Percentiles rank a stretch among this genome's conserved stretches.
Evolutionary conservation across 2,329 filamentous ascomycete genomes (phyloP).

Genomic region (Fusarium lyarnte): DNA sequence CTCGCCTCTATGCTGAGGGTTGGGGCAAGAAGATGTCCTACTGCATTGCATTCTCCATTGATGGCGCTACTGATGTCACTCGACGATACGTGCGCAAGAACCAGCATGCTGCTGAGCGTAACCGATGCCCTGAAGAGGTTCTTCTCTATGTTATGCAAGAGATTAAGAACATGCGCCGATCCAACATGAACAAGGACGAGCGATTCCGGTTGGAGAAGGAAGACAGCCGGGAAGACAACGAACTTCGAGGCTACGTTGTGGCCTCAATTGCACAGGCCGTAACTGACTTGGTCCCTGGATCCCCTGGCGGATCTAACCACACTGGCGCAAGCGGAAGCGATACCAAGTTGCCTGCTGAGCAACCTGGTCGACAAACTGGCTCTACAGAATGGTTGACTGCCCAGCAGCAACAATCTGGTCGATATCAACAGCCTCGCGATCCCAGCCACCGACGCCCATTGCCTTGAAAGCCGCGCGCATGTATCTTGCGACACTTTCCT

Average conservation of each 20-base stretch:
- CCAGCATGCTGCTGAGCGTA: conserved; percentile 78
- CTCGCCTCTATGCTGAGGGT: conserved; percentile 89
- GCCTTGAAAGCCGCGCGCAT: conserved; percentile 43
- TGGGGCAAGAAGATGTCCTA: conserved; percentile 98
- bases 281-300: conserved; percentile 69
- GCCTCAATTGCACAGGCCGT: conserved; percentile 78
- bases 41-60: conserved; percentile 94
- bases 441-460: conserved; percentile 53
- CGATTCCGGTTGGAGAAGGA: conserved; percentile 84
- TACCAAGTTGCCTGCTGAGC: conserved; percentile 69
- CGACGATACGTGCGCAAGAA: conserved; percentile 76
- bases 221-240: conserved; percentile 77
- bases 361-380: conserved; percentile 62
- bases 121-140: conserved; percentile 85
- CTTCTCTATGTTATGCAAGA: conserved; percentile 92
- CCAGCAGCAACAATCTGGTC: conserved; percentile 55
- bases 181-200: conserved; percentile 86
- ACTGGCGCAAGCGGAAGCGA: conserved; percentile 56
- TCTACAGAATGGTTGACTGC: conserved; percentile 62
- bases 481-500: conserved; percentile 22
- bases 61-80: conserved; percentile 77
- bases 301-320: conserved; percentile 41
- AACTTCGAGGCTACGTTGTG: conserved; percentile 79
- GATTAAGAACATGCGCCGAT: conserved; percentile 84
- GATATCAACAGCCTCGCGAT: conserved; percentile 58